phyloP scores from a whole-genome alignment of 1,284 basidiomycete species.

The Anthracocystis walkeri region DNA sequence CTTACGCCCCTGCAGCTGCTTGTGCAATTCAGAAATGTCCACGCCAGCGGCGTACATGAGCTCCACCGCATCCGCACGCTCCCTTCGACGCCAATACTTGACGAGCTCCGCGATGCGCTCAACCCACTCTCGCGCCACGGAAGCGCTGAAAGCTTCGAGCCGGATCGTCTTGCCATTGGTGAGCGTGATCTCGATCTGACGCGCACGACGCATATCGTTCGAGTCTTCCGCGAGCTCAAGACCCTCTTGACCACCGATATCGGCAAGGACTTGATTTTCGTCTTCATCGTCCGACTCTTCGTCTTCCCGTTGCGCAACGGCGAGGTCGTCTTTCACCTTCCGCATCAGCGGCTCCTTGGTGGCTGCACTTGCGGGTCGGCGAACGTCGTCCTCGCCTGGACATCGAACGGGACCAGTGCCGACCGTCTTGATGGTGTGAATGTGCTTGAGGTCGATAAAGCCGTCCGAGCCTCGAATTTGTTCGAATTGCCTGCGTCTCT shows the following conservation, averaged over 20 bases:
- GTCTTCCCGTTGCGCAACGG: slow-evolving; percentile 71
- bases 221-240: slow-evolving; percentile 73
- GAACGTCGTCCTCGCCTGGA: slow-evolving; percentile 48
- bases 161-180: slow-evolving; percentile 78
- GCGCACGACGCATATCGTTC: slow-evolving; percentile 74
- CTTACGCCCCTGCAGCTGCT: slow-evolving; percentile 23
- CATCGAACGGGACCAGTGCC: slow-evolving; percentile 52
- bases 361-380: slow-evolving; percentile 10
- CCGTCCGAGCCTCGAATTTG: slow-evolving; percentile 79
- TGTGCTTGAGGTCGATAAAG: slow-evolving; percentile 77
- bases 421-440: slow-evolving; percentile 76
- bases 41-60: slow-evolving; percentile 78
- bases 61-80: slow-evolving; percentile 77
- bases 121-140: slow-evolving; percentile 82
- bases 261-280: slow-evolving; percentile 74
- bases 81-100: slow-evolving; percentile 80
- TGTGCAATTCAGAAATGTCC: slow-evolving; percentile 72
- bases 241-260: slow-evolving; percentile 78
- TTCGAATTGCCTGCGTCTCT: slow-evolving; percentile 74
- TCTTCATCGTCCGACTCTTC: slow-evolving; percentile 59
- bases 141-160: slow-evolving; percentile 74
- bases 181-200: slow-evolving; percentile 82
- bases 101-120: slow-evolving; percentile 77
- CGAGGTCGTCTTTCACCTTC: slow-evolving; percentile 57
- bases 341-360: slow-evolving; percentile 3